Percentiles rank a stretch among this genome's conserved stretches.
Evolutionary conservation across 148 eudicot genomes (phyloP).

Genomic region (Beta vulgaris): DNA sequence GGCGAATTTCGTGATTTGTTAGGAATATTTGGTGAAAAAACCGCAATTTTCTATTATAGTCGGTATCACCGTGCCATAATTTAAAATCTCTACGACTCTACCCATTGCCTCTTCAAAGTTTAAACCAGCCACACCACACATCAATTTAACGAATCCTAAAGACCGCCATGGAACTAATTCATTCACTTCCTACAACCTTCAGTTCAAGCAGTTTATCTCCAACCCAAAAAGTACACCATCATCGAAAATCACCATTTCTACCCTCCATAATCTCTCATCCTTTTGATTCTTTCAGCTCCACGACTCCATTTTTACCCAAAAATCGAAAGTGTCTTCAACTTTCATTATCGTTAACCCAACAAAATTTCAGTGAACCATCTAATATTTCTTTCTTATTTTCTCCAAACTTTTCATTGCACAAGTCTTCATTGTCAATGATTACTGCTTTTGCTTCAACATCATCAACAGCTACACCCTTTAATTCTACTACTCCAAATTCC

Average conservation of each 20-base stretch:
- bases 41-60: too few relatives aligned
- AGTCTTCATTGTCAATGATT: not conserved
- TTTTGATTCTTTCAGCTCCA: not conserved
- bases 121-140: too few relatives aligned
- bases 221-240: too few relatives aligned
- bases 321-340: not conserved
- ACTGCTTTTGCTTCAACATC: not conserved
- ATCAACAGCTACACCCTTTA: not conserved
- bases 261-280: not conserved
- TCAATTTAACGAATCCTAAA: not conserved
- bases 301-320: not conserved
- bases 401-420: not conserved
- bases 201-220: not conserved
- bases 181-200: constrained; percentile 9
- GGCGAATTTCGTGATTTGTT: too few relatives aligned
- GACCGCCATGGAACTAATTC: constrained; percentile 11
- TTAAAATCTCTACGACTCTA: too few relatives aligned
- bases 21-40: too few relatives aligned
- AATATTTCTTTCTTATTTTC: not conserved
- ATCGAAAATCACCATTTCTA: constrained; percentile 6
- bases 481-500: constrained; percentile 6
- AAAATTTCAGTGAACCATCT: not conserved
- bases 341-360: constrained; percentile 7
- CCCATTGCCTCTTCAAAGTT: too few relatives aligned
- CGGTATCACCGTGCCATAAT: too few relatives aligned